Percentiles rank a stretch among this genome's conserved stretches.
Conservation (phyloP, 768 basidiomycete species). For the Boletus rubescentipes region DNA sequence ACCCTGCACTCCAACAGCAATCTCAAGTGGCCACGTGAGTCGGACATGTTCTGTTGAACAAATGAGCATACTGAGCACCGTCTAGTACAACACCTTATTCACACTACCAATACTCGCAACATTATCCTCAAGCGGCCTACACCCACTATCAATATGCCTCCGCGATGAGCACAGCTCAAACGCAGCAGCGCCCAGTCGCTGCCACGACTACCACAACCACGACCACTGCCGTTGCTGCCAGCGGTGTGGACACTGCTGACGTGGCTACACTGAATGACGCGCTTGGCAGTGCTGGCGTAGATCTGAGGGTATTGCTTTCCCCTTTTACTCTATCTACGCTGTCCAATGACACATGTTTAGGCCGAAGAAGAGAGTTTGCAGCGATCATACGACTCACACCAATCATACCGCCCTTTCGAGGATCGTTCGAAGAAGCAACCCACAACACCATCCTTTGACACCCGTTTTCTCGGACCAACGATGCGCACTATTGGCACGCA, state of each 20-base stretch:
- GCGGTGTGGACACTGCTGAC: conserved; percentile 61
- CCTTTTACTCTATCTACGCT: not conserved
- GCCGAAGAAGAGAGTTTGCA: conserved; percentile 86
- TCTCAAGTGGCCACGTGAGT: conserved; percentile 46
- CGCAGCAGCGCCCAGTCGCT: conserved; percentile 31
- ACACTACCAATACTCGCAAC: conserved; percentile 43
- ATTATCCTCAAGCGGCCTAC: conserved; percentile 38
- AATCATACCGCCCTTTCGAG: conserved; percentile 63
- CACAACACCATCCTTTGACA: conserved; percentile 65
- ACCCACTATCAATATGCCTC: conserved; percentile 45
- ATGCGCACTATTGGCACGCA: conserved; percentile 67
- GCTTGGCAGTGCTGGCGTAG: conserved; percentile 83
- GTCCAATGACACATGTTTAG: conserved; percentile 37
- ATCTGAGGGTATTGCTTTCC: conserved; percentile 58
- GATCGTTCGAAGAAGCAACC: conserved; percentile 83
- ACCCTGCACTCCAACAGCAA: conserved; percentile 67
- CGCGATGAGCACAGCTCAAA: conserved; percentile 28
- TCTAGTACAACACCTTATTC: conserved; percentile 49
- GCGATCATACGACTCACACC: conserved; percentile 59
- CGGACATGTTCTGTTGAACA: too few species aligned
- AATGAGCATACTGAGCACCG: conserved; percentile 3
- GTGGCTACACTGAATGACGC: conserved; percentile 82
- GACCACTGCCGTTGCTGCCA: conserved; percentile 22
- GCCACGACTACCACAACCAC: conserved; percentile 13
- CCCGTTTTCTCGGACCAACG: conserved; percentile 58